Evolutionary conservation across 192 early-diverging fungal species (phyloP), one percentile per base, ranked within the genome.

Genomic region (Backusella tarrabulga): DNA sequence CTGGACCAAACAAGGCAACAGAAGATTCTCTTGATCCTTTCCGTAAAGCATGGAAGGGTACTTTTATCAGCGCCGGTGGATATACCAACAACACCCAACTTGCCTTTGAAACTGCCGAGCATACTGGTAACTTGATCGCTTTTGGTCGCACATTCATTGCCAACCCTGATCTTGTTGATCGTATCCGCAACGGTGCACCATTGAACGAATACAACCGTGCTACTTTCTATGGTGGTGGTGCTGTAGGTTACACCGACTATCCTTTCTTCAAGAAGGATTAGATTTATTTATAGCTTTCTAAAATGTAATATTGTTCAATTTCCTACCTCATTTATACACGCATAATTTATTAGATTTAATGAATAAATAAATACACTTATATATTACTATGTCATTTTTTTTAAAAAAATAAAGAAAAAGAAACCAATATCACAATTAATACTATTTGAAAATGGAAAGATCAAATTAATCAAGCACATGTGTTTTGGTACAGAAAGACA

Each of bases 61-160:
- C 44, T 34, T 75, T 82, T 21, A 40, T 82, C 23, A 38, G 60
- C 19, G 78, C 78, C 34, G 80, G 72, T 68, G 79, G 79, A 17
- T 66, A 69, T 60, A 68, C 40, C 23, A 21, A 4, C 14, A 12
- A 34, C 23, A 35, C 68, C 4, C 40, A 70, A 19, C 68, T 34
- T 70, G 68, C 68, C n/a, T 38, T 21, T 36, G 68, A 70, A 2
- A 19, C 26, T 60, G 71, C 72, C 75, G 42, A 35, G 21, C 21
- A 52, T 23, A 35, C 68, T 26, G 81, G 26, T 34, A 23, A 69
- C 52, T 35, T 83, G 29, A 70, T 83, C n/a, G 83, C 74, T 34
- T 79, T 77, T 67, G 83, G 83, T 26, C 72, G 83, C 34, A 29
- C 72, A 15, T 84, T 75, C 67, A 79, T 84, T 56, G 76, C 83